Base-by-base conservation (phyloP, 805 yeast species). In the Maudiozyma pseudohumilis region DNA sequence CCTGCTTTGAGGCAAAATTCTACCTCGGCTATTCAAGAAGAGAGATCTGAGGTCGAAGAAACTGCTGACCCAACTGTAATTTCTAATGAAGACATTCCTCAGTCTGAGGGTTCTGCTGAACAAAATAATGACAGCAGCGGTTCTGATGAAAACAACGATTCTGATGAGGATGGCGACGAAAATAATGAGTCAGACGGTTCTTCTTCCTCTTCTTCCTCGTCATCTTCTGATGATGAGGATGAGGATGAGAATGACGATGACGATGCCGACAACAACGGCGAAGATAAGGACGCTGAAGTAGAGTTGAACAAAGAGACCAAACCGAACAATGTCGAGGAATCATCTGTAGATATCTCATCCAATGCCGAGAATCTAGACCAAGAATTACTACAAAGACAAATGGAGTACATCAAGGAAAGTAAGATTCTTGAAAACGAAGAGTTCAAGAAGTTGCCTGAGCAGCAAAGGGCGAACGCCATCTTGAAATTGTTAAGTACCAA, bases 371-470 rank as follows among this genome's bases (percentile, higher is more conserved):
- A 49, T 28, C 42, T 54, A 8, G 49, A 55, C 31, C 36, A 46
- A 15, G 53, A 46, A 9, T 40, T 59, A 18, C 33, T 59, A n/a
- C 49, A 58, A 27, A 55, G 43, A 29, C 64, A 60, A 40, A 47
- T 53, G 3, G 52, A 52, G 18, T 51, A 49, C 23, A 43, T 58
- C 16, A 44, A 55, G 40, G 54, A 49, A 10, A 50, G 58, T 41
- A 43, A 49, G 15, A 43, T 60, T 40, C 35, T 59, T 20, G 47
- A 52, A 8, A 29, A 43, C 15, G 47, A 49, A 7, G 45, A 45
- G 23, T 42, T 71, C 66, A 48, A 67, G 59, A 40, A 60, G 51
- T 42, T 64, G 56, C n/a, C 63, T 54, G 35, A 58, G 61, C 34
- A 59, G 52, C 52, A 54, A 49, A 39, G 59, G 50, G 32, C 53